Conservation (phyloP, 2,329 filamentous ascomycete genomes). For the Polychaeton citri region DNA sequence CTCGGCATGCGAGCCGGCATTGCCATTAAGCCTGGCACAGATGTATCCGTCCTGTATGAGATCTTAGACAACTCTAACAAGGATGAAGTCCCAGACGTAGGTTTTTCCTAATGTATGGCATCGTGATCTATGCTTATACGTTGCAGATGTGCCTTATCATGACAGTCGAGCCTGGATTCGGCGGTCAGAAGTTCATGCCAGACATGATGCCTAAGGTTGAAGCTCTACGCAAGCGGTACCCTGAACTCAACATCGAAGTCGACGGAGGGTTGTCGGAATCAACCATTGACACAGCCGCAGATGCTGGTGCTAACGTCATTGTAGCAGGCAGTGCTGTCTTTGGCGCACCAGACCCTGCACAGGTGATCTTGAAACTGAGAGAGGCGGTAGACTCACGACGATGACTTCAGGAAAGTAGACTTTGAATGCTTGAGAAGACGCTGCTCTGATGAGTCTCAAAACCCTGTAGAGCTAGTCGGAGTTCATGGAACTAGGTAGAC, state of each 20-base stretch:
- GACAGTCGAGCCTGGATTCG: slow-evolving; percentile 96
- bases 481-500: too few relatives aligned
- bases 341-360: slow-evolving; percentile 72
- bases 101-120: slow-evolving; percentile 26
- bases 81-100: slow-evolving; percentile 76
- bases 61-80: slow-evolving; percentile 61
- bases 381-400: slow-evolving; percentile 51
- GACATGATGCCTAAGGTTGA: slow-evolving; percentile 88
- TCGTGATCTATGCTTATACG: background rate
- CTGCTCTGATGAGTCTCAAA: too few relatives aligned
- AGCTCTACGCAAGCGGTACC: slow-evolving; percentile 70
- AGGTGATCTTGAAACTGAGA: slow-evolving; percentile 73
- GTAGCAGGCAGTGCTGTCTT: slow-evolving; percentile 95
- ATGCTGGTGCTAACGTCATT: slow-evolving; percentile 94
- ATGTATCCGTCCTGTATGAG: slow-evolving; percentile 84
- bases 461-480: too few relatives aligned
- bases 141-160: slow-evolving; percentile 91
- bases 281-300: slow-evolving; percentile 87
- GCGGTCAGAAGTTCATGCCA: slow-evolving; percentile 97
- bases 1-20: slow-evolving; percentile 82
- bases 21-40: slow-evolving; percentile 86
- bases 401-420: slow-evolving; percentile 12
- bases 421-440: too few relatives aligned
- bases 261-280: slow-evolving; percentile 80
- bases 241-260: slow-evolving; percentile 90